A percentile compares a stretch with the other conserved stretches of the same genome.
Evolutionary conservation across 306 rosid species (phyloP).

Genomic region (Sindora glabra): DNA sequence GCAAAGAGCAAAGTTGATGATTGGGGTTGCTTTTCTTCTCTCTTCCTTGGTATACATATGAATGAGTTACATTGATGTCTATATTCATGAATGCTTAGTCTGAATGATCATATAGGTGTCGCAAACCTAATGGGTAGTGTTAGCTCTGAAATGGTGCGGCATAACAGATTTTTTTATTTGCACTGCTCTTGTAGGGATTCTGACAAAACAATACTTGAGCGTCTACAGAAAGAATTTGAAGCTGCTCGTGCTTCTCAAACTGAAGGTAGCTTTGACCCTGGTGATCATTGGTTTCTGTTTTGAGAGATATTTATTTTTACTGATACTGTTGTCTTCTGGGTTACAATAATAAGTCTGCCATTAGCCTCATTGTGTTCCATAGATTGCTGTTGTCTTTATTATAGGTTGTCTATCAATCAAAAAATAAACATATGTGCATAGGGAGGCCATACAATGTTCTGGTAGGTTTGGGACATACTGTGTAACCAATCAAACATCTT

Average conservation of each 20-base stretch:
- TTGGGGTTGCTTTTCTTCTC: not conserved
- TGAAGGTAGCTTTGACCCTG: conserved; percentile 46
- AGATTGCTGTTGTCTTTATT: not conserved
- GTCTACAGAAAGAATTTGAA: conserved; percentile 78
- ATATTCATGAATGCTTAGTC: not conserved
- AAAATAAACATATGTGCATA: too few relatives aligned
- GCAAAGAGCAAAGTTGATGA: too few relatives aligned
- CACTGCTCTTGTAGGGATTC: conserved; percentile 57
- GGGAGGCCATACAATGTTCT: not conserved
- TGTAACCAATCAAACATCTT: not conserved
- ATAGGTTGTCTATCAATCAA: not conserved
- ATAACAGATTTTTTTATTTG: not conserved
- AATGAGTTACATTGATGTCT: not conserved
- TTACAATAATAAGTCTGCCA: too few relatives aligned
- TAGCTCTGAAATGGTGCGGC: not conserved
- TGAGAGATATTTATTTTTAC: too few relatives aligned
- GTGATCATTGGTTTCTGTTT: not conserved
- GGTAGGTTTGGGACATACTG: not conserved
- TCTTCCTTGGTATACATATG: not conserved
- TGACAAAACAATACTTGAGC: conserved; percentile 74
- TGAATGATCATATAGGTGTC: not conserved
- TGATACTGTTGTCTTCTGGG: too few relatives aligned
- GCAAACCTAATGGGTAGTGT: not conserved
- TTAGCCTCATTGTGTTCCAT: not conserved
- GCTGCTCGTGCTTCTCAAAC: conserved; percentile 79